phyloP scores from a whole-genome alignment of 768 basidiomycete genomes.

The Naematelia aurantialba region DNA sequence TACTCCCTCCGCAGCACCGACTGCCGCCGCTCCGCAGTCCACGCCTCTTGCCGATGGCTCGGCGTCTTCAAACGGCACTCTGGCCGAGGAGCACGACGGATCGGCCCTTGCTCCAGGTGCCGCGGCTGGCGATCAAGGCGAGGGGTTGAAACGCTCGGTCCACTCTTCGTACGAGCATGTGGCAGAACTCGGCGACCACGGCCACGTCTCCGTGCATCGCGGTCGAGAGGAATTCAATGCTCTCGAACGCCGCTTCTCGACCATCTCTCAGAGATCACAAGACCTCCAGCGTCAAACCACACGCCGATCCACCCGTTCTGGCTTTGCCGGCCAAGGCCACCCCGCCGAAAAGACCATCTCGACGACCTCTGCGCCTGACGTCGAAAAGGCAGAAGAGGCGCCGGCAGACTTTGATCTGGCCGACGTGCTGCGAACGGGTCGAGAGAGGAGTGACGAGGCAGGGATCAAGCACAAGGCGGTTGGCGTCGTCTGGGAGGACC shows the following conservation, averaged over 20 bases:
- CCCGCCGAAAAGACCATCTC: constrained; percentile 8
- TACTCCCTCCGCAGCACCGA: not conserved
- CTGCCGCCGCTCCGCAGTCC: not conserved
- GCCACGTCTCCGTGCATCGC: constrained; percentile 30
- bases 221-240: constrained; percentile 40
- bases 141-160: constrained; percentile 2
- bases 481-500: constrained; percentile 45
- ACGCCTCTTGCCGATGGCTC: not conserved
- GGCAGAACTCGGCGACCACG: constrained; percentile 31
- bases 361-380: constrained; percentile 8
- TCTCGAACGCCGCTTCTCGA: constrained; percentile 38
- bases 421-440: constrained; percentile 34
- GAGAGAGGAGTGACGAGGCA: constrained; percentile 38
- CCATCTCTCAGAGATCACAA: constrained; percentile 31
- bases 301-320: constrained; percentile 11
- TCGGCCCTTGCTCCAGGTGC: not conserved
- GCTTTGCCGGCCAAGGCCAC: not conserved
- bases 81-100: constrained; percentile 2
- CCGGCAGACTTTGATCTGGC: constrained; percentile 48
- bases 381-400: constrained; percentile 44
- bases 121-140: not conserved
- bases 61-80: constrained; percentile 5
- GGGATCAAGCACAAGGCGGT: constrained; percentile 53
- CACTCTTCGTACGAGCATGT: constrained; percentile 37
- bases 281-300: constrained; percentile 31